Evolutionary conservation across 202 grass and related monocot species (phyloP).

Genomic region (Schoenoplectus triqueter): DNA sequence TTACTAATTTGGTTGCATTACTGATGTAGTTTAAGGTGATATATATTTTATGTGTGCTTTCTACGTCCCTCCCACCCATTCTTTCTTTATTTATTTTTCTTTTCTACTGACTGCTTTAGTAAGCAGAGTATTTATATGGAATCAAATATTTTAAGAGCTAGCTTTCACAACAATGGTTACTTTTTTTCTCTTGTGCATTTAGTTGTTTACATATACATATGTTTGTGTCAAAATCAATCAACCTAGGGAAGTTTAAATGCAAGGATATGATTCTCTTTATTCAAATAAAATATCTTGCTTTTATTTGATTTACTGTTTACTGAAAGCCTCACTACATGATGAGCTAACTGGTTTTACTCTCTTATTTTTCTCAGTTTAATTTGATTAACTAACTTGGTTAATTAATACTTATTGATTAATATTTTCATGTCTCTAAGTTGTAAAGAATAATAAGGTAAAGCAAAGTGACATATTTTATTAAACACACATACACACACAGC

Average conservation of each 20-base stretch:
- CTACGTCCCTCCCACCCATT: neutral
- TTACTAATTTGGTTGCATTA: conserved; percentile 6
- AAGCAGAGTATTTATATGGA: conserved; percentile 21
- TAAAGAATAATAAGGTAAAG: neutral
- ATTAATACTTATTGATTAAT: neutral
- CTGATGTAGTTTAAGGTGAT: neutral
- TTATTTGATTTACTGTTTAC: no score
- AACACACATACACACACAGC: neutral
- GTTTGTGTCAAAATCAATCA: conserved; percentile 27
- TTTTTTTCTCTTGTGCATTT: neutral
- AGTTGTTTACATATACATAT: conserved; percentile 7
- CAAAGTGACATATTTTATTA: neutral
- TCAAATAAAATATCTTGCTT: neutral
- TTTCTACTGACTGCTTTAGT: conserved; percentile 11
- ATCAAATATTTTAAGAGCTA: conserved; percentile 19
- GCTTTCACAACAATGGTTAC: neutral
- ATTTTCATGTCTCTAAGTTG: neutral
- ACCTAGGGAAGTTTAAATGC: conserved; percentile 4
- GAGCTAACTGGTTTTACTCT: conserved; percentile 3
- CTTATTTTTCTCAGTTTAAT: neutral
- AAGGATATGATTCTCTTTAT: neutral
- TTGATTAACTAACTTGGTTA: neutral
- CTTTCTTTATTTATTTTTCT: neutral
- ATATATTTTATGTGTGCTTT: neutral
- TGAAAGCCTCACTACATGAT: neutral